phyloP scores from a whole-genome alignment of 768 basidiomycete genomes.

The Hypholoma sublateritium region DNA sequence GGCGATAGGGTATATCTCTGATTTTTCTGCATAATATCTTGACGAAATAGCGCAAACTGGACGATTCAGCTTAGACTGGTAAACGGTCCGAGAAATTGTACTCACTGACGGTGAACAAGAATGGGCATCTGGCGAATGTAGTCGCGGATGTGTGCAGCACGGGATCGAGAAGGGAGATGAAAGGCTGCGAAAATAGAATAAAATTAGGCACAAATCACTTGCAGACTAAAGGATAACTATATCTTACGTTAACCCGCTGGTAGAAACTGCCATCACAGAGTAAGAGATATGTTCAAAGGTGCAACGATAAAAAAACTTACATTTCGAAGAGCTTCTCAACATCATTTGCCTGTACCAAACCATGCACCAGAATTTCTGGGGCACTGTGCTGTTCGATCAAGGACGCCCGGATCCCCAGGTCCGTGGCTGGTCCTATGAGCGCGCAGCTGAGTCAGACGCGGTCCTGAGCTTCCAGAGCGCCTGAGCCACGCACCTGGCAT shows the following conservation, averaged over 20 bases:
- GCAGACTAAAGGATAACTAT: neutral
- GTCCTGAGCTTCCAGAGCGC: neutral
- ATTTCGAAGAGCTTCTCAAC: conserved; percentile 85
- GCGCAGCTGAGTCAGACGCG: conserved; percentile 4
- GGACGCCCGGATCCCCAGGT: conserved; percentile 66
- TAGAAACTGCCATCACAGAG: conserved; percentile 53
- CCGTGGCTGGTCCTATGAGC: conserved; percentile 62
- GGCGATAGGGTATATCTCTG: conserved; percentile 82
- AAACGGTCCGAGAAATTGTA: conserved; percentile 14
- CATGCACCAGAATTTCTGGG: conserved; percentile 81
- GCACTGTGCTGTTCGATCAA: conserved; percentile 78
- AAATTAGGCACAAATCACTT: conserved; percentile 8
- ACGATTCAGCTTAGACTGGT: no score
- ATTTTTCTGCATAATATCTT: conserved; percentile 74
- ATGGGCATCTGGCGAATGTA: conserved; percentile 83
- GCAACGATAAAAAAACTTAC: conserved; percentile 40
- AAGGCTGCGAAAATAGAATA: conserved; percentile 43
- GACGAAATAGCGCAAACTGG: conserved; percentile 86
- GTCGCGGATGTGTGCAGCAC: conserved; percentile 77
- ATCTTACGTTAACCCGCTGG: conserved; percentile 62
- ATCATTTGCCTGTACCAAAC: conserved; percentile 73
- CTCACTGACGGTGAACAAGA: conserved; percentile 85
- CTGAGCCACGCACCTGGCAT: conserved; percentile 55
- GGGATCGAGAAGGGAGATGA: conserved; percentile 77
- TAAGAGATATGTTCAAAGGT: neutral